Evolutionary conservation across 805 yeast species (phyloP), one percentile per base, ranked within the genome.

Genomic region (Grigorovia yakushimaensis): DNA sequence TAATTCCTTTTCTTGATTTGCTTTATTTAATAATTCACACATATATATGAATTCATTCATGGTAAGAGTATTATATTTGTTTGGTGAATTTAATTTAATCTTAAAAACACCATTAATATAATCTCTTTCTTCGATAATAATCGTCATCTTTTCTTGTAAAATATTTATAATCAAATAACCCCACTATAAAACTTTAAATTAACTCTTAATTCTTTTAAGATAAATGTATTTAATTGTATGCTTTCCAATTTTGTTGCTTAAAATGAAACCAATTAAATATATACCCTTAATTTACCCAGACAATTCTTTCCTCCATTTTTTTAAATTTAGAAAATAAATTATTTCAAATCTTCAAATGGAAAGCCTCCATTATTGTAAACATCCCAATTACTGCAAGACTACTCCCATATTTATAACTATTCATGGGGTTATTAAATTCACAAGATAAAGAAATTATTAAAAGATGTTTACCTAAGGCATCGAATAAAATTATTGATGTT

Each of bases 371-470:
- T n/a, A n/a, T n/a, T n/a, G n/a, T n/a, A n/a, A n/a, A n/a, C n/a
- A n/a, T 24, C 27, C 27, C 27, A 6, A 24, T 7, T 9, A 30
- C n/a, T 30, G n/a, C n/a, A n/a, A n/a, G n/a, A n/a, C n/a, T n/a
- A n/a, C n/a, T 33, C 17, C 7, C 15, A 15, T 33, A 3, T 17
- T 13, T 6, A 39, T 33, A 22, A 38, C 6, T 19, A 45, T 33
- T 15, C 22, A 68, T 68, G 75, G 71, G 72, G 37, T 57, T 69
- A 11, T 54, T 80, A 42, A 67, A 68, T 7, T 57, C 78, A 5
- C 71, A 73, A 6, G 98, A 93, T 61, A 91, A 88, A 64, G 96
- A 91, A 60, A 83, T 84, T 61, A 79, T 93, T 65, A 89, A 89
- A 61, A 72, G 97, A 48, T 88, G 84, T 18, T 73, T 91, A 46